A percentile compares a stretch with the other conserved stretches of the same genome.
phyloP scores from a whole-genome alignment of 495 filamentous ascomycete species.

The Penicillium nucicola region DNA sequence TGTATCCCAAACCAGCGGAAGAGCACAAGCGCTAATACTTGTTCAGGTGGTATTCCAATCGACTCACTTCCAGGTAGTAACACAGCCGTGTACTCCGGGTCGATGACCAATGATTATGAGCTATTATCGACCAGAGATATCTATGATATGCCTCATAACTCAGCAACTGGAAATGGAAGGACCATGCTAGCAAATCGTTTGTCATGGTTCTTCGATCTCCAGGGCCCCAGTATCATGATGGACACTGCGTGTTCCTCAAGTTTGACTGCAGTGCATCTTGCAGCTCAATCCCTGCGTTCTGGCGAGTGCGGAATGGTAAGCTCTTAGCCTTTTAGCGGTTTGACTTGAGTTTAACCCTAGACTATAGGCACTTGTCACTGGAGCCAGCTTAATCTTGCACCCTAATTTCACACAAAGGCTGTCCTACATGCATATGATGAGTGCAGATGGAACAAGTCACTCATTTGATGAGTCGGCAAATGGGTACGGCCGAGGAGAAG shows the following conservation, averaged over 20 bases:
- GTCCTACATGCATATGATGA: slow-evolving; percentile 26
- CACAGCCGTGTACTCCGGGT: slow-evolving; percentile 45
- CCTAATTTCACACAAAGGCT: slow-evolving; percentile 26
- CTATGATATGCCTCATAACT: slow-evolving; percentile 26
- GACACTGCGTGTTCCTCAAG: slow-evolving; percentile 45
- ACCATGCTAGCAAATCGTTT: slow-evolving; percentile 44
- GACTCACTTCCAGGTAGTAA: slow-evolving; percentile 38
- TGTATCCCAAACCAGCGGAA: too few species aligned
- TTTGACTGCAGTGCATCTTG: slow-evolving; percentile 36
- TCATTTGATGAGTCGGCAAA: slow-evolving; percentile 28
- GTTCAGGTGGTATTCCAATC: slow-evolving; percentile 30
- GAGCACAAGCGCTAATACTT: neutral
- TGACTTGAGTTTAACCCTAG: neutral
- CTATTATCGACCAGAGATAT: slow-evolving; percentile 35
- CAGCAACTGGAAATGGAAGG: slow-evolving; percentile 21
- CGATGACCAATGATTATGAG: slow-evolving; percentile 47
- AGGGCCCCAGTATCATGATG: slow-evolving; percentile 37
- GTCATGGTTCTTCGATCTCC: slow-evolving; percentile 39
- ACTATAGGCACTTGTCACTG: slow-evolving; percentile 22
- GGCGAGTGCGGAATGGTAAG: slow-evolving; percentile 36
- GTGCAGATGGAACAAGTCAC: slow-evolving; percentile 23
- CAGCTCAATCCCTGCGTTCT: slow-evolving; percentile 34
- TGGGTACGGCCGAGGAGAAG: slow-evolving; percentile 45
- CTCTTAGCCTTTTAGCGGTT: neutral
- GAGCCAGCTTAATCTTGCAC: slow-evolving; percentile 23